These are phyloP conservation scores for Phytophthora pinifolia DNA, from an alignment of 352 stramenopile species.

Conservation along the genomic window DNA sequence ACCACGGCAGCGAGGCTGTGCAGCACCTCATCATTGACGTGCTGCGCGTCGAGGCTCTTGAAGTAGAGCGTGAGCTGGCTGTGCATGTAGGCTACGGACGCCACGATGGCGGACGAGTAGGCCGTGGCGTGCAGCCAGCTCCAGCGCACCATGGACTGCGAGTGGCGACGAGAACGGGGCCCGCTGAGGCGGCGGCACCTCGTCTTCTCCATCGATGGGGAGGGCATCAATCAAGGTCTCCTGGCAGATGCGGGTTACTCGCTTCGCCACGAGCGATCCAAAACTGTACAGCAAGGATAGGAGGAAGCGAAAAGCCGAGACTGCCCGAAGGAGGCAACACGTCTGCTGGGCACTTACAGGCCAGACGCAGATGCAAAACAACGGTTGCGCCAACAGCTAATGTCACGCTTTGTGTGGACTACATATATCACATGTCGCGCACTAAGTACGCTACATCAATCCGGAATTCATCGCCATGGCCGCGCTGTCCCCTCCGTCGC, in stretches of 20 bases:
- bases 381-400: too few relatives aligned
- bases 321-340: not conserved
- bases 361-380: not conserved
- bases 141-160: constrained; percentile 47
- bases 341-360: not conserved
- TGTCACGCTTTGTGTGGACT: too few relatives aligned
- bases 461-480: constrained; percentile 1
- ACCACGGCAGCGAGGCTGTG: constrained; percentile 32
- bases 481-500: not conserved
- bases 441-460: not conserved
- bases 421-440: too few relatives aligned
- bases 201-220: constrained; percentile 20
- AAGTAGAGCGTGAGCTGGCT: constrained; percentile 47
- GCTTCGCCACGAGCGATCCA: constrained; percentile 14
- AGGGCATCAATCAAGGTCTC: too few relatives aligned
- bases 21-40: constrained; percentile 40
- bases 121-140: constrained; percentile 74
- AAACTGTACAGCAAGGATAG: constrained; percentile 10
- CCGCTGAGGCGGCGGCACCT: constrained; percentile 8
- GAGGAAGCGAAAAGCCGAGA: not conserved
- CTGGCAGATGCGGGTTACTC: not conserved
- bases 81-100: constrained; percentile 74
- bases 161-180: constrained; percentile 16
- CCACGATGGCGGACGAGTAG: constrained; percentile 67
- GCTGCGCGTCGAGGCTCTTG: constrained; percentile 32